A percentile compares a stretch with the other conserved stretches of the same genome.
Conservation (phyloP, 164 flowering plant genomes). For the Magnolia kwangsiensis region DNA sequence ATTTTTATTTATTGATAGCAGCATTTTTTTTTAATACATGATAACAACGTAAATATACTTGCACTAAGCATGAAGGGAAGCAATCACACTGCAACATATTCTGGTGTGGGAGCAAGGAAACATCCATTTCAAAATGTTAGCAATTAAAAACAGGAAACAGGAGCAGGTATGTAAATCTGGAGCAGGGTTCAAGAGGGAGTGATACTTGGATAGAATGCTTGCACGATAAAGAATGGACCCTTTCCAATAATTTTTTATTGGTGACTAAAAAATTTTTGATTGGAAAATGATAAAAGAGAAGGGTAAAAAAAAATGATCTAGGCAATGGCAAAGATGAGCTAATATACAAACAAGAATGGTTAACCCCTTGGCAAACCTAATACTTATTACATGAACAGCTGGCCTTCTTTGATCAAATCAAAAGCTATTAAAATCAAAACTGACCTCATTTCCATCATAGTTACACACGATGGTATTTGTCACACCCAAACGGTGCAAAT, state of each 20-base stretch:
- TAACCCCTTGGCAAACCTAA: neutral
- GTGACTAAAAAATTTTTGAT: neutral
- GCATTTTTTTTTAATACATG: no score
- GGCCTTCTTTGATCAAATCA: neutral
- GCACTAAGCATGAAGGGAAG: no score
- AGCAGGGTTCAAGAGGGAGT: neutral
- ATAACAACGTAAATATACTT: no score
- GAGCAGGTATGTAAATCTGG: no score
- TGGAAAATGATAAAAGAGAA: neutral
- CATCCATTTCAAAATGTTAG: no score
- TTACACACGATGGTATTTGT: conserved; percentile 86
- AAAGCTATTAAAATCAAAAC: conserved; percentile 7
- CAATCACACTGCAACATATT: no score
- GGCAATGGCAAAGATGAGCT: neutral
- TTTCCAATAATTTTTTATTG: neutral
- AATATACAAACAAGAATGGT: neutral
- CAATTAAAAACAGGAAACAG: no score
- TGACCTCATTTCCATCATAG: conserved; percentile 95
- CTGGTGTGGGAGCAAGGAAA: no score
- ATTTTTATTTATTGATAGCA: no score
- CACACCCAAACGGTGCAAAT: conserved; percentile 93
- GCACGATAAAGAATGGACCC: neutral
- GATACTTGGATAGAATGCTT: neutral
- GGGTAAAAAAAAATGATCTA: neutral
- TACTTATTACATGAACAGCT: neutral